Conservation (phyloP, 805 yeast genomes). For the Candida golubevii region DNA sequence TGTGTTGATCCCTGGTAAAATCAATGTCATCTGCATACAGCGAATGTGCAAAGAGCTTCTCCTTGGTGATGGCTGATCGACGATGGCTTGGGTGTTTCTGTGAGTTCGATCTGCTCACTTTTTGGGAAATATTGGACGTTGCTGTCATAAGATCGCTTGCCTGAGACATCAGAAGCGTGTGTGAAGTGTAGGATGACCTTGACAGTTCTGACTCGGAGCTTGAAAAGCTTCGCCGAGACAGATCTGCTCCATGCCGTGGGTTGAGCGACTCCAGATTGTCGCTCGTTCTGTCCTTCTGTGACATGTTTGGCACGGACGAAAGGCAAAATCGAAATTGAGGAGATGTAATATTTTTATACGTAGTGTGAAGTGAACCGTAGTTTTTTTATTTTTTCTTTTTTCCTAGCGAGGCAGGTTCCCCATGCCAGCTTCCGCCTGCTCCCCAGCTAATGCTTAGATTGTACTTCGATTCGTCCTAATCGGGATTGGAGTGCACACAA, state of each 20-base stretch:
- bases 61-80: constrained; percentile 10
- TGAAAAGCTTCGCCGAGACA: constrained; percentile 1
- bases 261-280: constrained; percentile 1
- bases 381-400: no score
- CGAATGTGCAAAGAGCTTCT: constrained; percentile 15
- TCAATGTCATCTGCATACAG: constrained; percentile 26
- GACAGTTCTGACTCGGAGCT: constrained; percentile 14
- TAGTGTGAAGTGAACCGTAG: no score
- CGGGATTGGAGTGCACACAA: constrained; percentile 2
- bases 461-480: no score
- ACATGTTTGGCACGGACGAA: background rate
- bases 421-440: no score
- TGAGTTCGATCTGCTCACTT: constrained; percentile 2
- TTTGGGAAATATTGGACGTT: constrained; percentile 2
- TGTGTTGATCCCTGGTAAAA: constrained; percentile 20
- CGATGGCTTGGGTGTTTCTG: constrained; percentile 3
- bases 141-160: constrained; percentile 5
- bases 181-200: constrained; percentile 10
- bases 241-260: constrained; percentile 5
- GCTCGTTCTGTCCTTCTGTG: constrained; percentile 1
- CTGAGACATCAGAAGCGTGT: constrained; percentile 8
- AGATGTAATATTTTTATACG: background rate
- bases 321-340: background rate
- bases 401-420: no score
- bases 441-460: no score